Base-by-base conservation (phyloP, 116 monocot genomes). In the Trichopus zeylanicus region DNA sequence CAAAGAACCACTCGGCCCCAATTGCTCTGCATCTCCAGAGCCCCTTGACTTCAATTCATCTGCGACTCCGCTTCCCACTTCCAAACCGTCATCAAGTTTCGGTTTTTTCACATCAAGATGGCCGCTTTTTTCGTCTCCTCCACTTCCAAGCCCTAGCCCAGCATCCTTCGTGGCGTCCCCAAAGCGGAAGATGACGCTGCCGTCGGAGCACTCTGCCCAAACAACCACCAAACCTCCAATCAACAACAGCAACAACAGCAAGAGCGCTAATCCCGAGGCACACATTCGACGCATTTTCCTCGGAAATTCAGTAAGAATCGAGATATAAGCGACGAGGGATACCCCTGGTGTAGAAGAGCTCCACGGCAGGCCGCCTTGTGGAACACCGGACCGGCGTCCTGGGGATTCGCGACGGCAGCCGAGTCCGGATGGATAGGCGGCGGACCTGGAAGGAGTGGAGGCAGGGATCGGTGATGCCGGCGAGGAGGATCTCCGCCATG, bases 141-240 rank as follows among this genome's bases (percentile, higher is more conserved):
- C 20, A 46, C 51, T 4, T 33, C 60, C 42, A n/a, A 42, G 12
- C 42, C 13, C 12, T 42, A 42, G n/a, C 13, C 42, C 42, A 42
- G 42, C 42, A 42, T 42, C 42, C 42, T 42, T 42, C 22, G 49
- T 23, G 28, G 16, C 67, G n/a, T 23, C 37, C 10, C 4, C 48
- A 29, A 72, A 72, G 34, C 59, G 65, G 72, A 72, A 72, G 58
- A 72, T 31, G 65, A 72, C 29, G 65, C 72, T 72, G 16, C 72
- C 72, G 53, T 72, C 72, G 20, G 46, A n/a, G 38, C 65, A 60
- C 65, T 49, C 72, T 72, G 72, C 64, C 51, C 31, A 38, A 23
- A 62, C 57, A 32, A 64, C 34, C 38, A 71, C 34, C 39, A 56
- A 46, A 34, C 62, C 35, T 30, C 56, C 7, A 48, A 24, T 31